Base-by-base conservation (phyloP, 768 basidiomycete genomes). In the Phanerodontia chrysosporium region DNA sequence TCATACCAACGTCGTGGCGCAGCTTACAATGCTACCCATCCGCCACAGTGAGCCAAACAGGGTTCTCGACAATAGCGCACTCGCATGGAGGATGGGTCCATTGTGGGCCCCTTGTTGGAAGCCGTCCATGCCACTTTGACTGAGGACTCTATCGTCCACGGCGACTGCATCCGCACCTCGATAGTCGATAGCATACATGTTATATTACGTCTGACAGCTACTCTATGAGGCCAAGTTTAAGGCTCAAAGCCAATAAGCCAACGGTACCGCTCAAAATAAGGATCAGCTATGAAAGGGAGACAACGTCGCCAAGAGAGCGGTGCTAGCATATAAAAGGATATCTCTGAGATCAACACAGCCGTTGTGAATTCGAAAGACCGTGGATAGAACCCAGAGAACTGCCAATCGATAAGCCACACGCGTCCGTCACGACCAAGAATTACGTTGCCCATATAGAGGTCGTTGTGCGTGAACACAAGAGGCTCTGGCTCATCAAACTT, bases 321-420 rank as follows among this genome's bases (percentile, higher is more conserved):
- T 7, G 39, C 39, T 9, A 42, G 10, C 8, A 10, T 5, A 18
- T 42, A 4, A 8, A 5, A 18, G 8, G 8, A 42, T 4, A 4
- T 4, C 16, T 42, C 39, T 4, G 39, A 42, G 4, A 42, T 30
- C 9, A 53, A 8, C 21, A 45, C 51, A 22, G 46, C 39, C 8
- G 39, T 9, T 7, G 39, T 36, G n/a, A 53, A 65, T 27, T 62
- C 58, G 32, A 65, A 49, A 54, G 59, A 66, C 2, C 24, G 55
- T 9, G 65, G 65, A 44, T 63, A 66, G 12, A 48, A 24, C 10
- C 46, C 46, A 5, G 46, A 22, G 18, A 48, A 58, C 16, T 51
- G 64, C 58, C 64, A 67, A 42, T 67, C 66, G 7, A 67, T 61
- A 2, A 67, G 57, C 66, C 66, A 65, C n/a, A 65, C 35, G 13